Evolutionary conservation across 2,329 filamentous ascomycete genomes (phyloP), one percentile per base, ranked within the genome.

Genomic region (Arthroderma sp.): DNA sequence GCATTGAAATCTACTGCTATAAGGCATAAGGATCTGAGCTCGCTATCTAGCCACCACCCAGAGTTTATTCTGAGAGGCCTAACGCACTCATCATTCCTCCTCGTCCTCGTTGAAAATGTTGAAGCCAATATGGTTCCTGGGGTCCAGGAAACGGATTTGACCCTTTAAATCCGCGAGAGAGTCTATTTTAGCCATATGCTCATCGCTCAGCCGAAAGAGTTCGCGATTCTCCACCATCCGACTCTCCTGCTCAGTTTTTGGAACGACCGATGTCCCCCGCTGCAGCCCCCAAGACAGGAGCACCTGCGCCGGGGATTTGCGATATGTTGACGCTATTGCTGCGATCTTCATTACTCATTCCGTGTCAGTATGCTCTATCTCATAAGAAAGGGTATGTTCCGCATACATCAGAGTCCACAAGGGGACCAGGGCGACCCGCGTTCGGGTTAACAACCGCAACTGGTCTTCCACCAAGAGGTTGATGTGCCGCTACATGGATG

Each of bases 401-500:
- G 27, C 10, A 38, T 29, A 47, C 45, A 33, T 38, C 37, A 3
- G 40, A 30, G 40, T 43, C 45, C 15, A 42, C 34, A 29, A 47
- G 40, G 9, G 45, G 45, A 34, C 45, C 40, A 30, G 45, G 45
- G 3, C 15, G 15, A 2, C 40, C 30, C 15, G 38, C 36, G 22
- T 33, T 42, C n/a, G 36, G 33, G 36, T 34, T 38, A 11, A 42
- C n/a, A 29, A 30, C 30, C 3, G 43, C 37, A 4, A 41, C 47
- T 10, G 47, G 47, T 10, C 29, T 45, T n/a, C 44, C 46, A 33
- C 43, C 46, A 29, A 50, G 29, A 5, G 46, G 46, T 22, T 42
- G 36, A 34, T 44, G 42, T 4, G 41, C 48, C n/a, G 42, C 46
- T 15, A 44, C 43, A 43, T 50, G 46, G 5, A 48, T 50, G 29